Conservation (phyloP, 805 yeast species). For the Suhomyces tanzawaensis region DNA sequence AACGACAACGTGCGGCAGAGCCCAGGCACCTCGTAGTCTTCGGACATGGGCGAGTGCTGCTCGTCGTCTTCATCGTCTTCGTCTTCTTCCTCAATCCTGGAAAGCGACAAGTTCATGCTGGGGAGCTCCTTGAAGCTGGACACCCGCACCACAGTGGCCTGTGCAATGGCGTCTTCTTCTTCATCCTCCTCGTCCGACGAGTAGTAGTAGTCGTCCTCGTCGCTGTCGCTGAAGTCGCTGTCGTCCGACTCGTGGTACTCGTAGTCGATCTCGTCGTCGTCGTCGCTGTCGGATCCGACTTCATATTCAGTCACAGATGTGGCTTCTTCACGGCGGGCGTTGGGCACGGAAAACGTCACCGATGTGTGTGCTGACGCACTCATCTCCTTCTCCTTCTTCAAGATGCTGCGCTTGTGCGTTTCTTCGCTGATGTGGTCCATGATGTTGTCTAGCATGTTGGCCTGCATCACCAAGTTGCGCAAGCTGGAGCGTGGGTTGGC, state of each 20-base stretch:
- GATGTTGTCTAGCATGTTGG: slow-evolving; percentile 63
- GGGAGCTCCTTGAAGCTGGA: slow-evolving; percentile 17
- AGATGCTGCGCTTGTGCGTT: slow-evolving; percentile 22
- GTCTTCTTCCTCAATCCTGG: slow-evolving; percentile 15
- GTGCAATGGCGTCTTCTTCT: slow-evolving; percentile 2
- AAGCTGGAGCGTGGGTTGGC: slow-evolving; percentile 54
- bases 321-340: slow-evolving; percentile 15
- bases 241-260: slow-evolving; percentile 26
- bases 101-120: slow-evolving; percentile 13
- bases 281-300: slow-evolving; percentile 30
- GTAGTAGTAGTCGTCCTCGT: slow-evolving; percentile 19
- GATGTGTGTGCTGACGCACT: slow-evolving; percentile 8
- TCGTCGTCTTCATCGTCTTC: slow-evolving; percentile 7
- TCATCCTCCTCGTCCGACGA: slow-evolving; percentile 17
- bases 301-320: slow-evolving; percentile 41
- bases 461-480: slow-evolving; percentile 62
- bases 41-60: not conserved
- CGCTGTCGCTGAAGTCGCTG: slow-evolving; percentile 21
- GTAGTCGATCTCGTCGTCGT: slow-evolving; percentile 18
- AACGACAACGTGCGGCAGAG: slow-evolving; percentile 16
- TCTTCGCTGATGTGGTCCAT: slow-evolving; percentile 49
- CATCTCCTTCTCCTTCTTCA: slow-evolving; percentile 4
- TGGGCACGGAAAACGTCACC: slow-evolving; percentile 14
- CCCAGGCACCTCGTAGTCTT: slow-evolving; percentile 15
- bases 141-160: not conserved